Evolutionary conservation across 106 monocot genomes (phyloP), one percentile per base, ranked within the genome.

Genomic region (Vanilla planifolia): DNA sequence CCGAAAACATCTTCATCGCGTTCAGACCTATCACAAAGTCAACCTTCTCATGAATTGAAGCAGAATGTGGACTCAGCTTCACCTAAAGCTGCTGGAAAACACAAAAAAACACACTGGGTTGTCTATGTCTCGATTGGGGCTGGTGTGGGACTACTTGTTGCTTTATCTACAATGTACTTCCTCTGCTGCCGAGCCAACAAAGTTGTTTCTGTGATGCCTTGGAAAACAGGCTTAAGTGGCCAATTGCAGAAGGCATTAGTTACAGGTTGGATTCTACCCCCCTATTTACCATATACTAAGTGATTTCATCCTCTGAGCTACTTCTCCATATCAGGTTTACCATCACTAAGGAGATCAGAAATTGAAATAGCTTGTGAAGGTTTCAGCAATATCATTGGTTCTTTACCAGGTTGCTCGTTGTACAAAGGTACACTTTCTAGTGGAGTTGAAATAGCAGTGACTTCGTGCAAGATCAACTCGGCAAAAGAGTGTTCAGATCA

Each of bases 371-470:
- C 94, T 34, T 86, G 94, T 74, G 94, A 95, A 67, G 77, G 72
- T 79, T 95, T 95, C 65, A 95, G 94, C 71, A 95, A 95, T 42
- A 66, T 95, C 26, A 70, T 95, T 40, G 89, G 75, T 59, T 52
- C 74, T 60, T 65, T 86, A 32, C 68, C 69, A 14, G 78, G 80
- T 33, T 73, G 74, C 55, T 76, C 57, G 37, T 19, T 95, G 41
- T 95, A 95, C 66, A 95, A 95, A 64, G 94, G 94, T 34, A 95
- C 83, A 45, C 73, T 95, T 20, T 89, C 94, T 16, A 89, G 67
- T 66, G 94, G 94, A 50, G 75, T 80, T n/a, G 94, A 95, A 79
- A 95, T 95, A 43, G 86, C 86, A 40, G 89, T 89, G 8, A 77
- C 71, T 30, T 89, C 80, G 42, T 78, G 47, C 30, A 24, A 75